Percentiles rank a stretch among this genome's conserved stretches.
Conservation (phyloP, 306 rosid genomes). For the Casuarina glauca region DNA sequence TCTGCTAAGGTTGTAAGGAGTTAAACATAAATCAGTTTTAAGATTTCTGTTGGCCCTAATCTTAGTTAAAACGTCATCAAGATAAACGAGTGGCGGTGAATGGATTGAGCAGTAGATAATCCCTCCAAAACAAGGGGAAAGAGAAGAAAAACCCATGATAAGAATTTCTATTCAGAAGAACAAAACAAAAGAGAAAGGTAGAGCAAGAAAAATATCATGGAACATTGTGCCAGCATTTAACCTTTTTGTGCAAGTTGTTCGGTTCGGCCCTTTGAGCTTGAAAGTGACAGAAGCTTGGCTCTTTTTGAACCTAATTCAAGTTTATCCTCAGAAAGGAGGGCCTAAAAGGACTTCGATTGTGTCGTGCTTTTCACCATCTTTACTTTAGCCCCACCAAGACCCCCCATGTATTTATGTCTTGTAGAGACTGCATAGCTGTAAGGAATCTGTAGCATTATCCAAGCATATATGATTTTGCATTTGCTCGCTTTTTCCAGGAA, state of each 20-base stretch:
- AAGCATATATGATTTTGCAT: neutral
- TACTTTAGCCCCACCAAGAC: conserved; percentile 1
- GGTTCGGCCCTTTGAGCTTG: conserved; percentile 19
- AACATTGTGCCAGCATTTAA: neutral
- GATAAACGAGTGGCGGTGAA: neutral
- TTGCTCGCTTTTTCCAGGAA: neutral
- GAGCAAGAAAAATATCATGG: neutral
- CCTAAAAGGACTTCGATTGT: conserved; percentile 17
- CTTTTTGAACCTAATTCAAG: conserved; percentile 29
- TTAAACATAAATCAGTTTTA: neutral
- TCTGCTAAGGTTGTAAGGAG: neutral
- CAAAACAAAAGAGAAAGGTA: neutral
- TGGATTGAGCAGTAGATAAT: too few species aligned
- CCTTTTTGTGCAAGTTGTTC: conserved; percentile 35
- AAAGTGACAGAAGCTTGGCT: conserved; percentile 34
- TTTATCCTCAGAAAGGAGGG: conserved; percentile 31
- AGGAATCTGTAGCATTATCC: conserved; percentile 9
- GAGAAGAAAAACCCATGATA: neutral
- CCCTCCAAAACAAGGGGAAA: neutral
- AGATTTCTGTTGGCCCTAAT: neutral
- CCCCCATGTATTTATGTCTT: conserved; percentile 5
- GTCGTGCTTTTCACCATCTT: conserved; percentile 15
- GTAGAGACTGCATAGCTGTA: neutral
- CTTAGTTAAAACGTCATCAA: neutral
- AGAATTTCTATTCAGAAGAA: neutral